Conservation (phyloP, 2,329 filamentous ascomycete genomes). For the Cyanodermella asteris region DNA sequence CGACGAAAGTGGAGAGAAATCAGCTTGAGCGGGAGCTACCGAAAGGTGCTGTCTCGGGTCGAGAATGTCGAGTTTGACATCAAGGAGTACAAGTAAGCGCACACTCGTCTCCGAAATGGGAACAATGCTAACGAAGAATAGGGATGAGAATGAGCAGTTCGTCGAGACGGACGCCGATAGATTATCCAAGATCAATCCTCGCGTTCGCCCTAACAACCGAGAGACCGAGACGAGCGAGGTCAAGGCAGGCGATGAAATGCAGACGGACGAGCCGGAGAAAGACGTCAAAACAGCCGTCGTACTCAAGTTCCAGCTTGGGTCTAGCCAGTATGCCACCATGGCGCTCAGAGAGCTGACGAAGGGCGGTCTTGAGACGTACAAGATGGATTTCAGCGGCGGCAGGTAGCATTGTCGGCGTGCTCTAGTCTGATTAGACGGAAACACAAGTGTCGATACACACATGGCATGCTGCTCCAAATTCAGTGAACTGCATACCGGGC, state of each 20-base stretch:
- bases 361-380: constrained; percentile 38
- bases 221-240: constrained; percentile 4
- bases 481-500: too few species aligned
- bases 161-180: constrained; percentile 65
- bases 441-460: too few species aligned
- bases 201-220: not conserved
- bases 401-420: too few species aligned
- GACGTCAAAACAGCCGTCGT: constrained; percentile 12
- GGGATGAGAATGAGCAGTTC: constrained; percentile 56
- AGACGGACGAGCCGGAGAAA: constrained; percentile 4
- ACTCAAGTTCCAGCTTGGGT: constrained; percentile 53
- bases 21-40: constrained; percentile 71
- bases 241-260: constrained; percentile 1
- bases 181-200: not conserved
- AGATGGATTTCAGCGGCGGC: constrained; percentile 38
- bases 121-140: too few species aligned
- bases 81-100: constrained; percentile 44
- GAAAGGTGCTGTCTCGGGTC: constrained; percentile 54
- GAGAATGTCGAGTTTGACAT: constrained; percentile 44
- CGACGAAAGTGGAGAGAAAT: constrained; percentile 66
- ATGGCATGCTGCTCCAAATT: too few species aligned
- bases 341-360: constrained; percentile 60
- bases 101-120: too few species aligned
- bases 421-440: too few species aligned
- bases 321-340: constrained; percentile 71